Percentiles rank a stretch among this genome's conserved stretches.
These are phyloP conservation scores for Leccinellum luteum DNA, from an alignment of 768 basidiomycete genomes.

Conservation along the genomic window DNA sequence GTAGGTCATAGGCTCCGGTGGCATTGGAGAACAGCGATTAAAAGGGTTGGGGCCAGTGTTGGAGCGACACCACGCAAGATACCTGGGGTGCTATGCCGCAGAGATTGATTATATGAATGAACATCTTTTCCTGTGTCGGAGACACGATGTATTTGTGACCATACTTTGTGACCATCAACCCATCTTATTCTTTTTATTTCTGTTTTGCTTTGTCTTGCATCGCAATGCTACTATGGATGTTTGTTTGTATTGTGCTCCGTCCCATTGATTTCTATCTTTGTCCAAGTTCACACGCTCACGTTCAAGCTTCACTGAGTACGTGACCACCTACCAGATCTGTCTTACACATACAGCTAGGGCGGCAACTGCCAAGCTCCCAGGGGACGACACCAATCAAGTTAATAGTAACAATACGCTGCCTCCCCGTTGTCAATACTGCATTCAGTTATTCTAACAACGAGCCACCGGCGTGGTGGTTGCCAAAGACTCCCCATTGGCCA, in stretches of 20 bases:
- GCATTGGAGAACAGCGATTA: slow-evolving; percentile 52
- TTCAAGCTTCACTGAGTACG: too few species aligned
- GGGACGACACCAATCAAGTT: too few species aligned
- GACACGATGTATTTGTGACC: slow-evolving; percentile 26
- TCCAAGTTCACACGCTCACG: too few species aligned
- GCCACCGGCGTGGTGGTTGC: not conserved
- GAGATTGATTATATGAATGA: slow-evolving; percentile 21
- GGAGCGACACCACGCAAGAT: slow-evolving; percentile 50
- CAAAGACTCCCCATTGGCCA: not conserved
- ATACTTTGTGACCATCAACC: slow-evolving; percentile 9
- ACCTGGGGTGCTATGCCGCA: slow-evolving; percentile 59
- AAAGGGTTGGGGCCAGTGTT: slow-evolving; percentile 46
- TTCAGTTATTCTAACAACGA: not conserved
- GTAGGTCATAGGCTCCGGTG: slow-evolving; percentile 54
- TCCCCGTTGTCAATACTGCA: not conserved
- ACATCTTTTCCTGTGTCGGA: slow-evolving; percentile 8
- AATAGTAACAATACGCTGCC: not conserved
- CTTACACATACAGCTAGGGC: too few species aligned
- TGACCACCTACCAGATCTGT: too few species aligned
- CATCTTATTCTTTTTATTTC: slow-evolving; percentile 34
- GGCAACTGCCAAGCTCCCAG: too few species aligned
- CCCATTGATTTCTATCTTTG: not conserved
- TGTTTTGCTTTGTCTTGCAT: slow-evolving; percentile 25
- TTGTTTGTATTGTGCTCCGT: slow-evolving; percentile 17
- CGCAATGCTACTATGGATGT: slow-evolving; percentile 29